phyloP scores from a whole-genome alignment of 192 early-diverging fungal species.

The Umbelopsis sp. region DNA sequence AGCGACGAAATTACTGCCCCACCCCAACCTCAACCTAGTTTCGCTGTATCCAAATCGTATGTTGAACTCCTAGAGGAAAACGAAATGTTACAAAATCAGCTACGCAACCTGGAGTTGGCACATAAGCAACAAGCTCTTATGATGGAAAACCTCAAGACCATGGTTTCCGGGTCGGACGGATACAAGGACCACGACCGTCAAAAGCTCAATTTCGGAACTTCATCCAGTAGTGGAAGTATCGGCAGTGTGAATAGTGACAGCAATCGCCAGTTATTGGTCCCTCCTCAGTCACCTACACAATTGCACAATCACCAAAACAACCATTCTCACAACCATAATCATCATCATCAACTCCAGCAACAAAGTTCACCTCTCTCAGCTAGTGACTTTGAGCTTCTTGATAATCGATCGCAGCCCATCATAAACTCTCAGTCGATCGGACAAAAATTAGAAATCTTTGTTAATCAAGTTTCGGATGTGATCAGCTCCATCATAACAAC shows the following conservation, averaged over 20 bases:
- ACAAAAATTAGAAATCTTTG: neutral
- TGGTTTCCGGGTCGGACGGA: neutral
- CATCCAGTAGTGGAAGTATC: neutral
- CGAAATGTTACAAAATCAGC: constrained; percentile 34
- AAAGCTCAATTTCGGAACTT: neutral
- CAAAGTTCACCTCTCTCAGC: neutral
- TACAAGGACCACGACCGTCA: neutral
- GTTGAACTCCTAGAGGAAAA: constrained; percentile 42
- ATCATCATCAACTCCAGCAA: neutral
- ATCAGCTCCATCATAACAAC: constrained; percentile 3
- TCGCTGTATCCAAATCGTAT: constrained; percentile 40
- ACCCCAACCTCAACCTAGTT: constrained; percentile 43
- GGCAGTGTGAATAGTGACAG: neutral
- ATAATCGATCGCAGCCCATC: constrained; percentile 6
- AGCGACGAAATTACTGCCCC: constrained; percentile 41
- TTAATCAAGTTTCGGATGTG: neutral
- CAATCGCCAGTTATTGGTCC: neutral
- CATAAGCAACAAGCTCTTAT: constrained; percentile 37
- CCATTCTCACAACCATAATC: neutral
- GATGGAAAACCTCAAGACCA: constrained; percentile 29
- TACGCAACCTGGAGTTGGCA: constrained; percentile 28
- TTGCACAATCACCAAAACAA: neutral
- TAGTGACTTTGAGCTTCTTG: neutral
- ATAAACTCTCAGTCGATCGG: constrained; percentile 12
- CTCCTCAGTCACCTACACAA: neutral